Base-by-base conservation (phyloP, 371 early-diverging fungal genomes). In the Chytridium lagenaria region DNA sequence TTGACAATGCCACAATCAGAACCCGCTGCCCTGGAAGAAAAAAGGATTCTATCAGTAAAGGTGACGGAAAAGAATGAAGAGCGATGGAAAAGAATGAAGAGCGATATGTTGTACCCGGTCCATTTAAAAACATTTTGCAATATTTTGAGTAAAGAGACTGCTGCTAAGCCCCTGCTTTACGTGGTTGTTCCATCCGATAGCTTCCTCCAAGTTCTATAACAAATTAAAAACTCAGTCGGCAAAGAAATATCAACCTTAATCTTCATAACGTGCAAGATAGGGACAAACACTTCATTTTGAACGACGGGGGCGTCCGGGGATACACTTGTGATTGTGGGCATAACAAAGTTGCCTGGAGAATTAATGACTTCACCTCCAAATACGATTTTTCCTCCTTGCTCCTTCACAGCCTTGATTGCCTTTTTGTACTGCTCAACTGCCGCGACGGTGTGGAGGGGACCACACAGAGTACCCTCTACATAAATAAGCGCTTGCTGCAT, bases 1-100 rank as follows among this genome's bases (percentile, higher is more conserved):
- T 98, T 98, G 80, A 97, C 95, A 50, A 98, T 96, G 70, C 98
- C 98, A 75, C 96, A 97, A 83, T 98, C 98, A 19, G 96, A 95
- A 28, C 98, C 98, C 30, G 89, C 79, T 22, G 97, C 93, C 22
- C 92, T 83, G 70, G 19, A 50, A 5, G 37, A 23, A 22, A 65
- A 64, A 31, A 3, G 39, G 51, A 1, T 15, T 50, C 3, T 19
- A 37, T 44, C 31, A 59, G 34, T 1, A 66, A 52, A 31, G n/a
- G 33, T 23, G 37, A 49, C 39, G 22, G 50, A 33, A 3, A 70
- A 59, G 36, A 68, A 68, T 1, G 64, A 44, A 12, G 23, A 59
- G 38, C 67, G 15, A 50, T 1, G 7, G 16, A 57, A 38, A n/a
- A n/a, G n/a, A n/a, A n/a, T n/a, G n/a, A n/a, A n/a, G n/a, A n/a